Evolutionary conservation across 2,329 filamentous ascomycete species (phyloP).

Genomic region (Diaporthe sp.): DNA sequence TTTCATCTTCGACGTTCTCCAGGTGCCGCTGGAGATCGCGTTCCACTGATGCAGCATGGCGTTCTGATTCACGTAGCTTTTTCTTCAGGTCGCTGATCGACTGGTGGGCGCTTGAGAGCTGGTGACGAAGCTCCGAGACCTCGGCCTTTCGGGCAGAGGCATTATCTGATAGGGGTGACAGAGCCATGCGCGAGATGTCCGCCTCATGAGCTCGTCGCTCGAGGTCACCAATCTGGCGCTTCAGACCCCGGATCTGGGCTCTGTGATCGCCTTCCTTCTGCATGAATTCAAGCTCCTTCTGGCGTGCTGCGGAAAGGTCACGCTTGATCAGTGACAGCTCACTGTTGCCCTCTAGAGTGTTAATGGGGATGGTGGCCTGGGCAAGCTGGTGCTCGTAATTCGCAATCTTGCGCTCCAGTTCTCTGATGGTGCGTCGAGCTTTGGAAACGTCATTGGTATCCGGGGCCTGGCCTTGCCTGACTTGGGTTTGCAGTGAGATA

Average conservation of each 20-base stretch:
- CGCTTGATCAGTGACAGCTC: conserved; percentile 73
- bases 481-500: conserved; percentile 61
- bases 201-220: conserved; percentile 77
- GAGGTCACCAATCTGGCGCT: conserved; percentile 74
- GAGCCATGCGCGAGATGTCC: conserved; percentile 63
- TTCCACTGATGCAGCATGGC: conserved; percentile 54
- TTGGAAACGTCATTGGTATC: conserved; percentile 68
- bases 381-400: conserved; percentile 59
- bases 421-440: conserved; percentile 72
- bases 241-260: conserved; percentile 72
- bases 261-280: conserved; percentile 76
- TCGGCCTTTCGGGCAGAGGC: conserved; percentile 69
- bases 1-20: conserved; percentile 70
- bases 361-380: conserved; percentile 50
- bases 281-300: conserved; percentile 74
- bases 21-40: conserved; percentile 67
- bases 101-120: conserved; percentile 71
- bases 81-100: conserved; percentile 67
- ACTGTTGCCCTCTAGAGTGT: conserved; percentile 56
- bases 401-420: conserved; percentile 73
- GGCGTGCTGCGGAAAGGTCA: conserved; percentile 73
- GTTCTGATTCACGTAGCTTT: conserved; percentile 64
- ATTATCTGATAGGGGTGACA: conserved; percentile 61
- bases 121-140: conserved; percentile 68
- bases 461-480: conserved; percentile 58